Evolutionary conservation across 1,139 yeast genomes (phyloP), one percentile per base, ranked within the genome.

Genomic region (Yamadazyma blattariae): DNA sequence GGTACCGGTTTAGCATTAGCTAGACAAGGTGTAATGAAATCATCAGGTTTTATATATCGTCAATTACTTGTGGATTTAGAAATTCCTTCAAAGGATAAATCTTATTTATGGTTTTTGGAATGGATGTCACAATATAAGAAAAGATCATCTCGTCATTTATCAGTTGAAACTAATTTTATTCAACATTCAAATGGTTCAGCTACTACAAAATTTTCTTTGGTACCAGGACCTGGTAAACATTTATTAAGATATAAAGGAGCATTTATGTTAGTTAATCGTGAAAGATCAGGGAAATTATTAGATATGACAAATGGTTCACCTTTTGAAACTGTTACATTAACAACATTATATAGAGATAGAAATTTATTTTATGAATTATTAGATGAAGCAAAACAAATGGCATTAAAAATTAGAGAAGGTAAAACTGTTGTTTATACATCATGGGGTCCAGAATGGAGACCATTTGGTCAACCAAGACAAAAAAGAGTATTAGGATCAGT

Each of bases 371-470:
- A 72, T 26, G 80, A 84, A n/a, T 66, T 92, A 45, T 67, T 92
- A 37, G 73, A 71, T 10, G 98, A 92, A 50, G 97, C 98, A 7
- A 89, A 90, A 50, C 63, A 70, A 30, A 61, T 87, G 64, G 97
- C 97, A 0, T 70, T 89, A 56, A 81, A 79, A 52, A 76, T 84
- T 26, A 82, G 86, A 41, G 96, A 89, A 52, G 98, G 98, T 9
- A 90, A 89, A 53, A 92, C 98, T 0, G 98, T 92, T 8, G 67
- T 92, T 6, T 92, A 77, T 59, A 88, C 96, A 2, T 85, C 96
- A 2, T 90, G 94, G 86, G 98, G 97, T 1, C 96, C 96, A 11
- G 99, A 92, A 54, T 92, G 99, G 99, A 72, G 98, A 49, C 96
- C 96, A 3, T 92, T 92, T 65, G 99, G 99, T 2, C 94, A 85